Percentiles rank a stretch among this genome's conserved stretches.
These are phyloP conservation scores for Cyberlindnera maritima DNA, from an alignment of 805 yeast species.

Conservation along the genomic window DNA sequence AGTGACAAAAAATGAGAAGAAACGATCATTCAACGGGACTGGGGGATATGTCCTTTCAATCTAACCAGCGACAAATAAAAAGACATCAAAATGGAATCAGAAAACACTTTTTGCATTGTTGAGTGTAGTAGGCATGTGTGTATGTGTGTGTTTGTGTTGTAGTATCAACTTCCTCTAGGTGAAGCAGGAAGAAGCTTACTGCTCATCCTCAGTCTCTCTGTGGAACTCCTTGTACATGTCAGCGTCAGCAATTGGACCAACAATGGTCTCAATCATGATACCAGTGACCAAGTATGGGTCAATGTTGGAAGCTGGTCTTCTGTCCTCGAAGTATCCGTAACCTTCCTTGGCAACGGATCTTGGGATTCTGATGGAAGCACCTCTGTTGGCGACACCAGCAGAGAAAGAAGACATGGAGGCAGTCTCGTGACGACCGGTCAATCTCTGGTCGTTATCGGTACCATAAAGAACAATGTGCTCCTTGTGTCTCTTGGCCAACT, in stretches of 20 bases:
- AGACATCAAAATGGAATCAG: neutral
- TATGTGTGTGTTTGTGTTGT: neutral
- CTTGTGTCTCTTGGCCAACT: conserved; percentile 91
- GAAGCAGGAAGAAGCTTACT: neutral
- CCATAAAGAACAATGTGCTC: conserved; percentile 97
- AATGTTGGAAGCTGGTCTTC: conserved; percentile 99
- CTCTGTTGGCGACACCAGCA: conserved; percentile 99
- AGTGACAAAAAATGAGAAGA: neutral
- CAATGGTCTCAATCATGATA: conserved; percentile 94
- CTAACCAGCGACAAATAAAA: conserved; percentile 5
- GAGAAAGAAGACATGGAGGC: conserved; percentile 90
- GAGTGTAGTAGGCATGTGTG: neutral
- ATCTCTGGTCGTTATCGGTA: conserved; percentile 90
- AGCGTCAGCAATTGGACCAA: conserved; percentile 92
- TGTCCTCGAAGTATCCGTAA: conserved; percentile 97
- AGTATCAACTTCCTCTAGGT: neutral
- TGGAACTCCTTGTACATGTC: conserved; percentile 89
- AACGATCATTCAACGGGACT: neutral
- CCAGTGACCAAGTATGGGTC: conserved; percentile 99
- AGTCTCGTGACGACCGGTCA: conserved; percentile 98
- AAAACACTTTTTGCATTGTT: neutral
- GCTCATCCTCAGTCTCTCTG: conserved; percentile 51
- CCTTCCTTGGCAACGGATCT: conserved; percentile 98
- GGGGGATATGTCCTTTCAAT: neutral
- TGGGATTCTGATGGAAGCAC: conserved; percentile 98